phyloP scores from a whole-genome alignment of 768 basidiomycete species.

The Cystobasidium ongulense region DNA sequence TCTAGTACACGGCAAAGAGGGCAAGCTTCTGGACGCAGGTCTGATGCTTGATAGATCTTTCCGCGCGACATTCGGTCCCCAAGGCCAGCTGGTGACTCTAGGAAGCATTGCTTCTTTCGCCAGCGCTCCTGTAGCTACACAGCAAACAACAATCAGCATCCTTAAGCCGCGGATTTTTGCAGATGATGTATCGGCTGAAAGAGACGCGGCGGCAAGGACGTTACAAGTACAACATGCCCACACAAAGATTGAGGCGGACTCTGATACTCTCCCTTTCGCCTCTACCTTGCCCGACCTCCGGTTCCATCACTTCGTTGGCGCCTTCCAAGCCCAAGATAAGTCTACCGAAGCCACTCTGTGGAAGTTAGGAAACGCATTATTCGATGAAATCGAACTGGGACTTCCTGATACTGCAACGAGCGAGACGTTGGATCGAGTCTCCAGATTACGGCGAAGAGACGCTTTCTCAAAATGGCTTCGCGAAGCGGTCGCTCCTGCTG shows the following conservation, averaged over 20 bases:
- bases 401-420: constrained; percentile 53
- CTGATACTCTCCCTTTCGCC: not conserved
- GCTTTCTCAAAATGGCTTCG: constrained; percentile 80
- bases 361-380: constrained; percentile 78
- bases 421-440: constrained; percentile 43
- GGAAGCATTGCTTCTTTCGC: constrained; percentile 52
- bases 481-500: constrained; percentile 58
- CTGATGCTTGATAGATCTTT: constrained; percentile 78
- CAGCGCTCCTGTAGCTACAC: not conserved
- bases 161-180: not conserved
- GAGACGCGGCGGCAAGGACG: constrained; percentile 52
- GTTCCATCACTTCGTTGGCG: constrained; percentile 66
- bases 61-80: constrained; percentile 81
- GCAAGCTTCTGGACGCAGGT: constrained; percentile 66
- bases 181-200: not conserved
- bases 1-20: constrained; percentile 58
- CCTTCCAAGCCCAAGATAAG: constrained; percentile 64
- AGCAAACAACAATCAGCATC: not conserved
- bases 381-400: constrained; percentile 68
- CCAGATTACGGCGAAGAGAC: constrained; percentile 62
- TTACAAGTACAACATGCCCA: constrained; percentile 63
- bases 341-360: constrained; percentile 72
- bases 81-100: constrained; percentile 64
- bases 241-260: constrained; percentile 18
- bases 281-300: constrained; percentile 49